Conservation (phyloP, 345 rosid genomes). For the Laguncularia racemosa region DNA sequence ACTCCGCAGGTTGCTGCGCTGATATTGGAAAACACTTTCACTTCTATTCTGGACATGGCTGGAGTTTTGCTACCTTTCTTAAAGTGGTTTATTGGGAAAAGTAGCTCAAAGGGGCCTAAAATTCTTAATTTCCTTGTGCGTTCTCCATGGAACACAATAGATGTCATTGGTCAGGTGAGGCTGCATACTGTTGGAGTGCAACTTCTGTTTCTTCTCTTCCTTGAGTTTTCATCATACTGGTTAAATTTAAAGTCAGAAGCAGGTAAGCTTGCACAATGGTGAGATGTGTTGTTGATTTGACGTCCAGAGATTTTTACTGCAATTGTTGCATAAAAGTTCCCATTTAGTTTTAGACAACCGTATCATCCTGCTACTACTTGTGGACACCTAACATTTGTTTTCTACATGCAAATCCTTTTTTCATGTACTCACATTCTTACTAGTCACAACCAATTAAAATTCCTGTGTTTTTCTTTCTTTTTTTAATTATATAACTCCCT, state of each 20-base stretch:
- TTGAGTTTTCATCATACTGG: background rate
- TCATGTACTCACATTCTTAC: no score
- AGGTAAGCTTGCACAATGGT: no score
- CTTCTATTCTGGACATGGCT: constrained; percentile 99
- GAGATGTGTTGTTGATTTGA: no score
- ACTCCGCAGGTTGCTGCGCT: constrained; percentile 56
- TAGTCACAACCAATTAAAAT: background rate
- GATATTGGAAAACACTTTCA: constrained; percentile 94
- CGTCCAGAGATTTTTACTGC: no score
- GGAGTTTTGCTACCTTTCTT: constrained; percentile 87
- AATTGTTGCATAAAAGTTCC: no score
- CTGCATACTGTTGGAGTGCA: constrained; percentile 4
- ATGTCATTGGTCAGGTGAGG: constrained; percentile 73
- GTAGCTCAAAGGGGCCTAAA: constrained; percentile 66
- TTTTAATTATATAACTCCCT: no score
- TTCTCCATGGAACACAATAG: constrained; percentile 96
- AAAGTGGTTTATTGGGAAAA: constrained; percentile 95
- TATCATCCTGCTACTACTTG: no score
- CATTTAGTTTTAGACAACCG: no score
- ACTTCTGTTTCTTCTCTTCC: constrained; percentile 5
- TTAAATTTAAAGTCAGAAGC: background rate
- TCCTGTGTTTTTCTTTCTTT: background rate
- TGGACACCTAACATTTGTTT: no score
- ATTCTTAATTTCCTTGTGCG: constrained; percentile 90
- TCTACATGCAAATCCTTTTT: no score